Evolutionary conservation across 2,329 filamentous ascomycete genomes (phyloP).

Genomic region (Triangularia verruculosa): DNA sequence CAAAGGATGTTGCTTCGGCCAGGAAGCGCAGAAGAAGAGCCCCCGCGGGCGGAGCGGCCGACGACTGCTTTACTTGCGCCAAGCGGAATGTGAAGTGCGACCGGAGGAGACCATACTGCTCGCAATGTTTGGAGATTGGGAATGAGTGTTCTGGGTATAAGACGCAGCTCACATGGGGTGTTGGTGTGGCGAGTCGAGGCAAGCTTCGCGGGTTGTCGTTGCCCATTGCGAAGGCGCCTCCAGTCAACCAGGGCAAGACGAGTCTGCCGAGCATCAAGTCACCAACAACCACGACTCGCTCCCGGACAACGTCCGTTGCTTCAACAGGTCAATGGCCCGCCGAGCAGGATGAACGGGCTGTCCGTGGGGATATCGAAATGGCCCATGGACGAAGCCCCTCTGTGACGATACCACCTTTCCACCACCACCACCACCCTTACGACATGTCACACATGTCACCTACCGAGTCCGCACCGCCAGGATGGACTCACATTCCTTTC

Average conservation of each 20-base stretch:
- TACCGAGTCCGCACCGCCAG: constrained; percentile 40
- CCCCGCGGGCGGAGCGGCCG: constrained; percentile 80
- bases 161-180: constrained; percentile 93
- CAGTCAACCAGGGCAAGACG: constrained; percentile 49
- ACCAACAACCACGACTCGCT: constrained; percentile 33
- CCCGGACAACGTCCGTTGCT: constrained; percentile 44
- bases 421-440: constrained; percentile 38
- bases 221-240: constrained; percentile 60
- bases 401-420: constrained; percentile 43
- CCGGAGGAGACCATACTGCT: constrained; percentile 88
- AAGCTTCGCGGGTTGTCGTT: constrained; percentile 88
- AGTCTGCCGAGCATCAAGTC: constrained; percentile 33
- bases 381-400: constrained; percentile 37
- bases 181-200: constrained; percentile 90
- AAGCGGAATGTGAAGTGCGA: constrained; percentile 85
- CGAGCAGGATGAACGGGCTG: constrained; percentile 26
- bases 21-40: constrained; percentile 82
- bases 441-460: constrained; percentile 53
- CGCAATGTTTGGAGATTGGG: constrained; percentile 85
- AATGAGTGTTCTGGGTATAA: constrained; percentile 96
- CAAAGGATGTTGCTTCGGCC: constrained; percentile 47
- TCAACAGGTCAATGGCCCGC: constrained; percentile 39
- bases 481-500: constrained; percentile 50
- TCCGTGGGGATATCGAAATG: constrained; percentile 38
- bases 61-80: constrained; percentile 92